Percentiles rank a stretch among this genome's conserved stretches.
These are phyloP conservation scores for Colletotrichum tabaci DNA, from an alignment of 2,329 filamentous ascomycete species.

Conservation along the genomic window DNA sequence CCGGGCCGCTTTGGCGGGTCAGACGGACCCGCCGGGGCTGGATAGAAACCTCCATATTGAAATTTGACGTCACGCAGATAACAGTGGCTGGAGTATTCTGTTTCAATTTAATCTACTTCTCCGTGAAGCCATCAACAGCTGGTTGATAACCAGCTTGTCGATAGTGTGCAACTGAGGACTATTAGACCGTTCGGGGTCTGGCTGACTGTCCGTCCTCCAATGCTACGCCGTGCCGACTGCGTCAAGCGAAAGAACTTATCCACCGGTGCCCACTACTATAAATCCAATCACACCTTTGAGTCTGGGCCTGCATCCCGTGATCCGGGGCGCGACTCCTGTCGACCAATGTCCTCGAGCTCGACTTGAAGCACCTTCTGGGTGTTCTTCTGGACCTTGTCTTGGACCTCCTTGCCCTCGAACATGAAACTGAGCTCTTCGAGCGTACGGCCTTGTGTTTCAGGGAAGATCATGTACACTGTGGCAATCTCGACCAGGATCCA, in stretches of 20 bases:
- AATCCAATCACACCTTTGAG: not conserved
- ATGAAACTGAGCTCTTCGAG: constrained; percentile 75
- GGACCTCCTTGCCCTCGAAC: constrained; percentile 42
- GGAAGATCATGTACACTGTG: constrained; percentile 85
- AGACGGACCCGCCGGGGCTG: not conserved
- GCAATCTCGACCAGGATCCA: constrained; percentile 59
- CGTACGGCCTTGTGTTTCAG: constrained; percentile 85
- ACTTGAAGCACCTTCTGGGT: constrained; percentile 42
- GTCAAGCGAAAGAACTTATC: too few species aligned
- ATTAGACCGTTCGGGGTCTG: not conserved
- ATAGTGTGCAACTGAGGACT: too few species aligned
- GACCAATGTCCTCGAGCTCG: constrained; percentile 27
- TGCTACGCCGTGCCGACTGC: not conserved
- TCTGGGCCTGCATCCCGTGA: not conserved
- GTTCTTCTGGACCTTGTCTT: constrained; percentile 41
- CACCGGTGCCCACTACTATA: too few species aligned
- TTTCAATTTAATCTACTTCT: not conserved
- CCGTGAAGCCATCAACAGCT: too few species aligned
- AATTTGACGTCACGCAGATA: constrained; percentile 22
- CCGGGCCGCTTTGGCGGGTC: constrained; percentile 17
- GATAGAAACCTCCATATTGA: not conserved
- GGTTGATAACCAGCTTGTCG: not conserved
- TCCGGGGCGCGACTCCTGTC: not conserved
- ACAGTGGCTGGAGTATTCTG: not conserved
- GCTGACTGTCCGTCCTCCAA: not conserved